Evolutionary conservation across 1,284 basidiomycete species (phyloP), one percentile per base, ranked within the genome.

Genomic region (Mrakiaceae sp.): DNA sequence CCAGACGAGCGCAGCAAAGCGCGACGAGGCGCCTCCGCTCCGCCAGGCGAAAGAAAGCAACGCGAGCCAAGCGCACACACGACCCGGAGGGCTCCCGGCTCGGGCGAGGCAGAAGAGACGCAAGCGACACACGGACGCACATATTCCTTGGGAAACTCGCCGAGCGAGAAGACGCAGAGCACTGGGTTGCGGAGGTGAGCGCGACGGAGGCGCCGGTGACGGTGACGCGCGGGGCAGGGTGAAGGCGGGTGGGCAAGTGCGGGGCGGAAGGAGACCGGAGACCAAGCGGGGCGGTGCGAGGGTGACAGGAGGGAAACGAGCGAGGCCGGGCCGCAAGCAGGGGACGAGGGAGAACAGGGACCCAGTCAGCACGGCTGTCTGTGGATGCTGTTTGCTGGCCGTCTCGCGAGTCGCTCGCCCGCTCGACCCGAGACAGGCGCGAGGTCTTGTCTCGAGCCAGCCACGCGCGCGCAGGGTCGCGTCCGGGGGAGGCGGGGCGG

Each of bases 71-170:
- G 27, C 27, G 27, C 27, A 27, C 27, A 27, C 27, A 27, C 27
- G 27, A 27, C 27, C 27, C 27, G 27, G 27, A 27, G 27, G 27
- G 27, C 27, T 27, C 27, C 27, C 27, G 27, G 27, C 27, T 27
- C 27, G 27, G 27, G 27, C 27, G 27, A 27, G 27, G 27, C 27
- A 27, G 27, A 27, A 27, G 27, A 27, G 27, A 27, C 27, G 27
- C 27, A 27, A 27, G 27, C 27, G 27, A 27, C 1, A 27, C 27
- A 27, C 27, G 16, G 11, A 75, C 79, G 71, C 68, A 79, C 93
- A 75, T 97, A 96, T 85, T 91, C 88, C 77, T 92, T 91, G 55
- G 94, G 95, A 73, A 98, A 98, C 78, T 97, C 90, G 67, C 95
- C 95, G 51, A 97, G 84, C 5, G 92, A 91, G 76, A 97, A 97